Evolutionary conservation across 2,329 filamentous ascomycete genomes (phyloP).

Genomic region (Harringtonia aguacate): DNA sequence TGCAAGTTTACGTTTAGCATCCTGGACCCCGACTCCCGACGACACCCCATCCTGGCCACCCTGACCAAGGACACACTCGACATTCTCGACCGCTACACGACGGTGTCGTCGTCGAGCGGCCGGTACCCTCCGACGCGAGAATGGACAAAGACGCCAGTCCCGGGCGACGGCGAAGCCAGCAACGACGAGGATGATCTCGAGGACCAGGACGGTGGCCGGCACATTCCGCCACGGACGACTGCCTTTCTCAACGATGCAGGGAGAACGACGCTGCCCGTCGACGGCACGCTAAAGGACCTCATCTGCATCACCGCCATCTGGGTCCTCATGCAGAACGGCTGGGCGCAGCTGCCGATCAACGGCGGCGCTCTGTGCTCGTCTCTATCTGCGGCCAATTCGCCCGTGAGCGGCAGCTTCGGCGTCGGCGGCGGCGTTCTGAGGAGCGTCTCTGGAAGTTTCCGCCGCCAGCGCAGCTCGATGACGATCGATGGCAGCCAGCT

Average conservation of each 20-base stretch:
- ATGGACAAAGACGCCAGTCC: conserved; percentile 8
- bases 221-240: conserved; percentile 1
- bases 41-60: conserved; percentile 65
- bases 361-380: background rate
- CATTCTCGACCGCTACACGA: conserved; percentile 57
- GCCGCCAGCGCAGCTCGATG: background rate
- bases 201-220: conserved; percentile 3
- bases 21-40: conserved; percentile 55
- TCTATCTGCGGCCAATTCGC: no score
- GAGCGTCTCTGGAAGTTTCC: background rate
- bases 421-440: no score
- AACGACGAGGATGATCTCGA: conserved; percentile 7
- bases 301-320: conserved; percentile 41
- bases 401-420: background rate
- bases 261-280: conserved; percentile 25
- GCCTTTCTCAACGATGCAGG: conserved; percentile 11
- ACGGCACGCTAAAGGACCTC: conserved; percentile 33
- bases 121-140: conserved; percentile 34
- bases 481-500: background rate
- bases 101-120: conserved; percentile 36
- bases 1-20: conserved; percentile 67
- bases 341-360: conserved; percentile 6
- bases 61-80: conserved; percentile 55
- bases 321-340: conserved; percentile 36
- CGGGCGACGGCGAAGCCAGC: conserved; percentile 14